Evolutionary conservation across 2,329 filamentous ascomycete genomes (phyloP).

Genomic region (Calonectria pauciramosa): DNA sequence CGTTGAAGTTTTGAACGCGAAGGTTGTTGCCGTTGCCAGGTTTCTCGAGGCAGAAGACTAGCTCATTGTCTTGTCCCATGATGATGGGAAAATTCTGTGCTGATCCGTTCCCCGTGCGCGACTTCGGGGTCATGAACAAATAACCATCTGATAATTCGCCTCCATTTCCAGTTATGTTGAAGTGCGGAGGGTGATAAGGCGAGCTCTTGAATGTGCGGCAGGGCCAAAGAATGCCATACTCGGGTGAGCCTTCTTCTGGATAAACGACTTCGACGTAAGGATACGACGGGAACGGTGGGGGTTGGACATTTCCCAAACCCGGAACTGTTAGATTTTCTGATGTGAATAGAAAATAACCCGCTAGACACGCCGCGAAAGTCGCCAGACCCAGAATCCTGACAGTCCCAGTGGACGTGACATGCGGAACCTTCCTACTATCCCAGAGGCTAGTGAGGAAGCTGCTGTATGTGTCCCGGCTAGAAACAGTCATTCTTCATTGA

Average conservation of each 20-base stretch:
- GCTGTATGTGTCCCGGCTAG: background rate
- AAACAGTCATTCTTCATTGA: background rate
- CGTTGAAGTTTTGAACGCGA: conserved; percentile 46
- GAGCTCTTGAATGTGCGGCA: conserved; percentile 44
- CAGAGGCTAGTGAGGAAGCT: background rate
- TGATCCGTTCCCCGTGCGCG: conserved; percentile 18
- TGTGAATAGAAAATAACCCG: background rate
- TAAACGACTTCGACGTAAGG: conserved; percentile 36
- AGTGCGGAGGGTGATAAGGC: conserved; percentile 39
- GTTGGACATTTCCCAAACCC: background rate
- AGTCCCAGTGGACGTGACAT: background rate
- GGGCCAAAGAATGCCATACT: conserved; percentile 23
- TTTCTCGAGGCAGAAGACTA: conserved; percentile 45
- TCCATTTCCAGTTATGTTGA: conserved; percentile 34
- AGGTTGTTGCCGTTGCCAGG: conserved; percentile 36
- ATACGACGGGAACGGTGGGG: conserved; percentile 32
- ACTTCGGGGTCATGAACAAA: conserved; percentile 43
- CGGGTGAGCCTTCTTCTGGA: conserved; percentile 25
- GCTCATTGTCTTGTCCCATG: conserved; percentile 46
- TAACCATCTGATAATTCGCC: conserved; percentile 43
- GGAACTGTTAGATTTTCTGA: background rate
- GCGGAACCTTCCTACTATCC: background rate
- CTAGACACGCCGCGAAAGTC: background rate
- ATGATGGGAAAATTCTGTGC: conserved; percentile 36
- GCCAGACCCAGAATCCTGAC: background rate